Conservation (phyloP, 2,329 filamentous ascomycete genomes). For the Tolypocladium ovalisporum region DNA sequence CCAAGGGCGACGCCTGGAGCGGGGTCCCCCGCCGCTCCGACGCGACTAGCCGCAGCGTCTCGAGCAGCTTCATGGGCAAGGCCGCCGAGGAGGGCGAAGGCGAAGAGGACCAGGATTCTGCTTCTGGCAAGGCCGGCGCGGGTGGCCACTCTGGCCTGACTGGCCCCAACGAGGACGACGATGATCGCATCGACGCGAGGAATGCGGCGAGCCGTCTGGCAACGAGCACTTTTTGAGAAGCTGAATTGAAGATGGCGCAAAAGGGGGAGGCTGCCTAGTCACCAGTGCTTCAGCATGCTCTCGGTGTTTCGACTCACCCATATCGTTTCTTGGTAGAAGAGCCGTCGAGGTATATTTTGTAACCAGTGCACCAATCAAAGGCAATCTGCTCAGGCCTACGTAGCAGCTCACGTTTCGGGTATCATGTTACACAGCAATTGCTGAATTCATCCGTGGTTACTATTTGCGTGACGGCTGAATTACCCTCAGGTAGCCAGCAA, state of each 20-base stretch:
- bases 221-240: slow-evolving; percentile 71
- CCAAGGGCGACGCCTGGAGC: slow-evolving; percentile 97
- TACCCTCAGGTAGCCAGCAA: no score
- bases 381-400: neutral
- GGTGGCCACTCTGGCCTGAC: slow-evolving; percentile 37
- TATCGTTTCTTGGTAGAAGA: neutral
- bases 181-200: slow-evolving; percentile 86
- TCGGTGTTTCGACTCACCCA: neutral
- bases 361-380: neutral
- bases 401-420: neutral
- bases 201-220: slow-evolving; percentile 92
- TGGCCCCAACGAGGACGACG: slow-evolving; percentile 60
- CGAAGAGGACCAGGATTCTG: slow-evolving; percentile 27
- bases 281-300: neutral
- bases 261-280: neutral
- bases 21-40: slow-evolving; percentile 79
- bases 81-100: slow-evolving; percentile 50
- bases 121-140: slow-evolving; percentile 23
- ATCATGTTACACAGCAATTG: neutral
- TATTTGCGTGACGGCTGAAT: neutral
- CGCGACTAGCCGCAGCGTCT: slow-evolving; percentile 65
- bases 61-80: slow-evolving; percentile 57
- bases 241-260: neutral
- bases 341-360: neutral
- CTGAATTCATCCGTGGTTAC: neutral